Percentiles rank a stretch among this genome's conserved stretches.
Evolutionary conservation across 495 filamentous ascomycete species (phyloP).

Genomic region (Aspergillus carlsbadensis): DNA sequence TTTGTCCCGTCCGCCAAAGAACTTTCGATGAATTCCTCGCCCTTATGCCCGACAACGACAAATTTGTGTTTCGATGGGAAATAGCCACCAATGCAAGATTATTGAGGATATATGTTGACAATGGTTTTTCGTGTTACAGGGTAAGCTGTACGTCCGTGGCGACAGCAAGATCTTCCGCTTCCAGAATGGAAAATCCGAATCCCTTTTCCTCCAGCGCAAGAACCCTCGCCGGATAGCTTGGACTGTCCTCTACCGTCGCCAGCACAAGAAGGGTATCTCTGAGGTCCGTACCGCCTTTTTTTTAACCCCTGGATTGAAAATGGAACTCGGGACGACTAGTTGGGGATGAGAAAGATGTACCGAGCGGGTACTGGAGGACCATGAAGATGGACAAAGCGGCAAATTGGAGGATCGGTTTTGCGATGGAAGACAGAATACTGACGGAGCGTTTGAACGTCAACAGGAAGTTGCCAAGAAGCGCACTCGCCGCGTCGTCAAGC

Average conservation of each 20-base stretch:
- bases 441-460: constrained; percentile 36
- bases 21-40: constrained; percentile 11
- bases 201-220: constrained; percentile 99
- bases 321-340: constrained; percentile 7
- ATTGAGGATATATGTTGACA: constrained; percentile 28
- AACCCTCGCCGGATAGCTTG: constrained; percentile 99
- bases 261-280: constrained; percentile 99
- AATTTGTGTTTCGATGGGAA: neutral
- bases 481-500: constrained; percentile 95
- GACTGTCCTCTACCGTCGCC: constrained; percentile 95
- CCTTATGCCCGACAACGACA: neutral
- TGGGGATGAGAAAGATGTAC: neutral
- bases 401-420: neutral
- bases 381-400: neutral
- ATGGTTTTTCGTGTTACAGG: constrained; percentile 54
- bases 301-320: constrained; percentile 21
- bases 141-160: constrained; percentile 97
- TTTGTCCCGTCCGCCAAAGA: constrained; percentile 20
- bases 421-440: constrained; percentile 31
- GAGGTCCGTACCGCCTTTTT: constrained; percentile 69
- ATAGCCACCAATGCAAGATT: neutral
- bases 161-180: constrained; percentile 99
- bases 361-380: constrained; percentile 8
- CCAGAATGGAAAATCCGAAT: constrained; percentile 99
- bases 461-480: constrained; percentile 99